A percentile compares a stretch with the other conserved stretches of the same genome.
Conservation (phyloP, 169 alveolate species). For the Cryptosporidium sp. region DNA sequence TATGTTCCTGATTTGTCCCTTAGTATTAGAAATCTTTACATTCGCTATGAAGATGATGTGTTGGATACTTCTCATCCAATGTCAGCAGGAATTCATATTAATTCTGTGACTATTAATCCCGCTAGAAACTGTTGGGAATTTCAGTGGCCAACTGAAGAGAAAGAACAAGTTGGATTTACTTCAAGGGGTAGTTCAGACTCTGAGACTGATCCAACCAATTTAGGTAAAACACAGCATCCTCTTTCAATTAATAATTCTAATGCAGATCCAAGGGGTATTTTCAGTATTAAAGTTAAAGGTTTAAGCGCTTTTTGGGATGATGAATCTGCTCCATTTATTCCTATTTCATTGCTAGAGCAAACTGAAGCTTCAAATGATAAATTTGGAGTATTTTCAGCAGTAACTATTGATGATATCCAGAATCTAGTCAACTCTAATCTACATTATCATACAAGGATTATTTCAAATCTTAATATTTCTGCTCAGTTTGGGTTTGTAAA, state of each 20-base stretch:
- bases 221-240: constrained; percentile 4
- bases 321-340: constrained; percentile 74
- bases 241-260: constrained; percentile 18
- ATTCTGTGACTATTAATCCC: constrained; percentile 66
- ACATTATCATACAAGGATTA: constrained; percentile 38
- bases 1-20: constrained; percentile 70
- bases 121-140: constrained; percentile 75
- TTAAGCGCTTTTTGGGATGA: constrained; percentile 67
- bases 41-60: constrained; percentile 67
- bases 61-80: constrained; percentile 64
- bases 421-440: constrained; percentile 54
- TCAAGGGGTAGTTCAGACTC: not conserved
- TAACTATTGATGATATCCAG: constrained; percentile 70
- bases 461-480: constrained; percentile 52
- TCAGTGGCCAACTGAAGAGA: constrained; percentile 68
- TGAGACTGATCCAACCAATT: not conserved
- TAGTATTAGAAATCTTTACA: constrained; percentile 55
- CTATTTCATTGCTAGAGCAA: constrained; percentile 61
- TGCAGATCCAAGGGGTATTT: constrained; percentile 61
- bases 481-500: constrained; percentile 73
- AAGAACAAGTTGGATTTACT: constrained; percentile 44
- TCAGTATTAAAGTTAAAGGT: constrained; percentile 41
- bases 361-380: constrained; percentile 60
- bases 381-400: constrained; percentile 71
- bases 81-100: constrained; percentile 64